Evolutionary conservation across 2,329 filamentous ascomycete genomes (phyloP).

Genomic region (Tolypocladium pustulatum): DNA sequence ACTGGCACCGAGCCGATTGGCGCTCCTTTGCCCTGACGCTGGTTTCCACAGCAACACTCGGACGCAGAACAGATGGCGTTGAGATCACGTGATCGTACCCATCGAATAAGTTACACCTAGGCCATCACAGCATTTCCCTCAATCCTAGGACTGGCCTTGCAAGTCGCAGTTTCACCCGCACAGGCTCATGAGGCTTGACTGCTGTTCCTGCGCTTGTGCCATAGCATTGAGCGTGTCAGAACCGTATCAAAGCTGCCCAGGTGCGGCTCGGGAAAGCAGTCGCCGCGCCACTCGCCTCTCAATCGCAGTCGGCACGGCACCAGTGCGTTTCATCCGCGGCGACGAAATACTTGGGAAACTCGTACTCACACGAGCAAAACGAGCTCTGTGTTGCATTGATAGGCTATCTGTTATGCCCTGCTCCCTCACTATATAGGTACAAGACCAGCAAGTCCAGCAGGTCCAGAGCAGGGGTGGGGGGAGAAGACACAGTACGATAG

Average conservation of each 20-base stretch:
- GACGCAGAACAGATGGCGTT: background rate
- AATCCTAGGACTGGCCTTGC: background rate
- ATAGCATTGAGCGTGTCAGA: background rate
- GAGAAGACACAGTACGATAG: too few species aligned
- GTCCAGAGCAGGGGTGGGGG: too few species aligned
- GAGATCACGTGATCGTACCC: background rate
- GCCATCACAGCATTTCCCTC: background rate
- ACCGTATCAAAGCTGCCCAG: background rate
- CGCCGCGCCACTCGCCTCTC: background rate
- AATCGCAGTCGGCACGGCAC: background rate
- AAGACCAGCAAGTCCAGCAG: too few species aligned
- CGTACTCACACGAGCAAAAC: background rate
- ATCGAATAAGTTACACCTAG: too few species aligned
- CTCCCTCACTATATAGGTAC: too few species aligned
- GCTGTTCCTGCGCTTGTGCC: too few species aligned
- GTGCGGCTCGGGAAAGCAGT: background rate
- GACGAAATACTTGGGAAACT: background rate
- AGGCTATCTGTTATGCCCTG: too few species aligned
- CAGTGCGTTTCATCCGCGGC: background rate
- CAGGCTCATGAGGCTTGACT: too few species aligned
- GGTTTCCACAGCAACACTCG: background rate
- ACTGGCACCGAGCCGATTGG: background rate
- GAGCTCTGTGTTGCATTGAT: background rate
- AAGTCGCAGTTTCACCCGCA: too few species aligned
- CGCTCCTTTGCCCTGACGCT: background rate